Evolutionary conservation across 2,329 filamentous ascomycete species (phyloP), one percentile per base, ranked within the genome.

Genomic region (Pseudogymnoascus sp.): DNA sequence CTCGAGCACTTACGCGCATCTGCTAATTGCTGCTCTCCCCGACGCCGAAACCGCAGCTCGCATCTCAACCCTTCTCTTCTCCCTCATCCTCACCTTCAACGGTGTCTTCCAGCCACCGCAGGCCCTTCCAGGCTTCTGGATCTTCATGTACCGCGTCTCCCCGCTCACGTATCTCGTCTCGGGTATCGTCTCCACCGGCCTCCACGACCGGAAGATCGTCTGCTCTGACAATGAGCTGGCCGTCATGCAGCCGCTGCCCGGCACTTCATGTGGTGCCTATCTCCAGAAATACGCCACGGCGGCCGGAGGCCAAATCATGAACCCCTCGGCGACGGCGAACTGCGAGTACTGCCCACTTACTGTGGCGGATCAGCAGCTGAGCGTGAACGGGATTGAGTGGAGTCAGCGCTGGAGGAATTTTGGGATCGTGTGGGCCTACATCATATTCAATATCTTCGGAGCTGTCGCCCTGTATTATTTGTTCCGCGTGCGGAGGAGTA

Each of bases 81-180:
- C 83, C 37, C 79, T 93, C 63, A 86, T 82, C 64, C 78, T 93
- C 63, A 84, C 90, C 69, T 93, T 93, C 81, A 90, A 87, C 70
- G 81, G 88, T 80, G 88, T 95, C 49, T 83, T 96, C 68, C 86
- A 87, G 38, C 78, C 79, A 5, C 87, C 88, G 0, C 74, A 77
- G 2, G 75, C 77, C 0, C 81, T 95, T 18, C 89, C 90, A 0
- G 79, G 84, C 2, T 93, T 93, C 80, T 93, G 90, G 89, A 87
- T 89, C 68, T 92, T 91, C 78, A 91, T 92, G 88, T 93, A 93
- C 76, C 85, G 89, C 40, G 78, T 92, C 60, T 91, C 88, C 5
- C 72, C 72, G 53, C 34, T 73, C 18, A 73, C 88, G 0, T 96
- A 96, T 72, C 77, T 93, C 18, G 84, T 93, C 21, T 82, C 82